Evolutionary conservation across 306 rosid genomes (phyloP).

Genomic region (Rosa persica): DNA sequence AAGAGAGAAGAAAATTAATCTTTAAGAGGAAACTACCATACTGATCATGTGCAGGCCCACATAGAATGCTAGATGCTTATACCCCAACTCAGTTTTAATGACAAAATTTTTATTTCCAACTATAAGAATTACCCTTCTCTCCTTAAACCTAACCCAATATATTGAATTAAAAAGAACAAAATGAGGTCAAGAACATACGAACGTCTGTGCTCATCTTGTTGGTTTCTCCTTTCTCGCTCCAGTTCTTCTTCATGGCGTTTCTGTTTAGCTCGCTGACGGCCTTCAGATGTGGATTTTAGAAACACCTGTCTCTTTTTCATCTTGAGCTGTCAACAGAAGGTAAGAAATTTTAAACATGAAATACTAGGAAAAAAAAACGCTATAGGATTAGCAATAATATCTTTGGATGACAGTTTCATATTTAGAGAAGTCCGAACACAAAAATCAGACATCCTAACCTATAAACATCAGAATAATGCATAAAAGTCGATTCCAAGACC

Average conservation of each 20-base stretch:
- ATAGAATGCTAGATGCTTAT: background rate
- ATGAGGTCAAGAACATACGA: conserved; percentile 44
- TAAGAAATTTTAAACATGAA: background rate
- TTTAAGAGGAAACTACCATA: conserved; percentile 21
- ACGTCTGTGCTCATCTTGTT: conserved; percentile 76
- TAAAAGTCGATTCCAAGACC: background rate
- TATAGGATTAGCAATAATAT: background rate
- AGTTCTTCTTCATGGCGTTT: conserved; percentile 78
- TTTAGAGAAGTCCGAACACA: background rate
- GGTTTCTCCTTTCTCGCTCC: conserved; percentile 73
- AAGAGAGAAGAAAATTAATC: conserved; percentile 11
- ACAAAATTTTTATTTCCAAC: conserved; percentile 1
- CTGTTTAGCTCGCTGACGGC: conserved; percentile 79
- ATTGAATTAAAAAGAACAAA: background rate
- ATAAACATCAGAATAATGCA: background rate
- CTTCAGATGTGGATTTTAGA: conserved; percentile 90
- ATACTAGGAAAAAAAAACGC: background rate
- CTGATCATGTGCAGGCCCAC: conserved; percentile 13
- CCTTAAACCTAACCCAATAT: conserved; percentile 4
- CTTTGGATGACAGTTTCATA: background rate
- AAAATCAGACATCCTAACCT: background rate
- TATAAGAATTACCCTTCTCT: conserved; percentile 3
- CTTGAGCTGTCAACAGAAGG: conserved; percentile 53
- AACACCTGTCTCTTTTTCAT: conserved; percentile 82
- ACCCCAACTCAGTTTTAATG: conserved; percentile 7